Conservation (phyloP, 306 rosid species). For the Lotus japonicus region DNA sequence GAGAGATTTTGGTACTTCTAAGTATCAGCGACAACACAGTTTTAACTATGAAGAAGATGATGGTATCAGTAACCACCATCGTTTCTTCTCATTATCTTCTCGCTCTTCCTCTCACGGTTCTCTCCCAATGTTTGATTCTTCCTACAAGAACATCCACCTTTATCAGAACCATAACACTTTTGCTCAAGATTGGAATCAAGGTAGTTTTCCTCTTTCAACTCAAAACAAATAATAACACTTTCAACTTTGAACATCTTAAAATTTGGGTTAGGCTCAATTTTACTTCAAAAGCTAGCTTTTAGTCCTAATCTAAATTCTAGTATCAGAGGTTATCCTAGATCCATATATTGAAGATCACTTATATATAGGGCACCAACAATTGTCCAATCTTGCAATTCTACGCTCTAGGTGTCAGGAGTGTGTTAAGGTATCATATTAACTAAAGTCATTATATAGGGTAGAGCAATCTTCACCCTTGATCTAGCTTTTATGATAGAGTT, state of each 20-base stretch:
- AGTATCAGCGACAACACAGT: conserved; percentile 43
- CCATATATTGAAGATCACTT: too few species aligned
- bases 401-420: too few species aligned
- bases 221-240: not conserved
- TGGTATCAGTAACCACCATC: conserved; percentile 26
- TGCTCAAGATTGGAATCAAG: conserved; percentile 46
- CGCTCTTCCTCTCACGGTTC: conserved; percentile 55
- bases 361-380: too few species aligned
- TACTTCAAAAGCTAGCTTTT: too few species aligned
- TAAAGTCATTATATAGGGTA: too few species aligned
- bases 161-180: conserved; percentile 18
- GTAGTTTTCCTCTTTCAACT: conserved; percentile 19
- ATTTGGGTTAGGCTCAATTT: too few species aligned
- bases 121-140: conserved; percentile 37
- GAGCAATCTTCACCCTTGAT: too few species aligned
- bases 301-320: too few species aligned
- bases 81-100: conserved; percentile 50
- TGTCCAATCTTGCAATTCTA: too few species aligned
- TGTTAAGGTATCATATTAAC: too few species aligned
- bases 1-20: conserved; percentile 37
- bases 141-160: conserved; percentile 13
- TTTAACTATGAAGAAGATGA: conserved; percentile 48
- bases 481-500: too few species aligned
- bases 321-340: too few species aligned
- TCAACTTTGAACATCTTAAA: not conserved